Evolutionary conservation across 2,329 filamentous ascomycete genomes (phyloP), one percentile per base, ranked within the genome.

Genomic region (Talaromyces sp.): DNA sequence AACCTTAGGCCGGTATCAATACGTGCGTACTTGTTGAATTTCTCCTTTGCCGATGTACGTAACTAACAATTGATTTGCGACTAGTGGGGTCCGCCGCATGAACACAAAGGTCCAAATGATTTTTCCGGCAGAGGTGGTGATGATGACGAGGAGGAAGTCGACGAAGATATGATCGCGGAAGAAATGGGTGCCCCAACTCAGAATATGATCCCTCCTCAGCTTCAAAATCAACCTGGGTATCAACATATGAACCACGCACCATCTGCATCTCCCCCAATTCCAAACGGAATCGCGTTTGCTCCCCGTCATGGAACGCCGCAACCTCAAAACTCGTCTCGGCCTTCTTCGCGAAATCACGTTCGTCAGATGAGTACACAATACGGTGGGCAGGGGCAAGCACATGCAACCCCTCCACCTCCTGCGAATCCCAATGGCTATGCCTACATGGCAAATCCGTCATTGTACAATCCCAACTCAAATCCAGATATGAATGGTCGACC

Each of bases 91-190:
- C 90, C 88, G 66, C 90, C 93, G 52, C 96, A 95, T 78, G 95
- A 99, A 78, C 94, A 98, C 81, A 99, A 98, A 81, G 94, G 94
- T 2, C 95, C 95, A 0, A 85, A 86, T 63, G 95, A 99, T 79
- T 99, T 97, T 79, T 91, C 90, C 74, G 92, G 92, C 69, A 90
- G 90, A 78, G 83, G 84, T 66, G 82, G 82, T 65, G 90, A 90
- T 68, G 90, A 90, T 70, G 92, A 95, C 61, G 93, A 97, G 59
- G 93, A 96, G 17, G 90, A 92, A 62, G 56, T 59, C 15, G 88
- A 89, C 66, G 89, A 90, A 35, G 89, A 85, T 7, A 90, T 90
- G 56, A 89, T 89, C 8, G 87, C 88, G 67, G 87, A 87, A 67
- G 91, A 91, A 33, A 78, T 83, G 63, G 82, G 84, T 60, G 81